Percentiles rank a stretch among this genome's conserved stretches.
phyloP scores from a whole-genome alignment of 352 stramenopile genomes.

The Elongisporangium anandrum region DNA sequence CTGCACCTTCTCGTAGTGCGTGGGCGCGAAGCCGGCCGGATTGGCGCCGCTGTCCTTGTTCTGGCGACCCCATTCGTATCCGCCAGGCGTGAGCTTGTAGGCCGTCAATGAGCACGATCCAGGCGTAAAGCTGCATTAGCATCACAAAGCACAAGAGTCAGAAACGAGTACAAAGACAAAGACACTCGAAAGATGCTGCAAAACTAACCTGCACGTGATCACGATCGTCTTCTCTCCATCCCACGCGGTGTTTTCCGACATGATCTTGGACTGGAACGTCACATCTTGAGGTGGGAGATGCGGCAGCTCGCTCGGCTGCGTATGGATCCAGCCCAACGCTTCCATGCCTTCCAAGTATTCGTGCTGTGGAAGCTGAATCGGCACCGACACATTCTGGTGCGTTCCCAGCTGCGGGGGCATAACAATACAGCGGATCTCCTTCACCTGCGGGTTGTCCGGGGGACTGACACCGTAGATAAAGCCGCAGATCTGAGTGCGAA shows the following conservation, averaged over 20 bases:
- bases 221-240: conserved; percentile 97
- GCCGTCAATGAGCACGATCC: conserved; percentile 98
- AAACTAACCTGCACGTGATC: conserved; percentile 88
- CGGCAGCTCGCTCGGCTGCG: conserved; percentile 97
- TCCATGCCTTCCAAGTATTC: conserved; percentile 97
- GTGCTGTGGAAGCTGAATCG: conserved; percentile 94
- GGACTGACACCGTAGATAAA: conserved; percentile 99
- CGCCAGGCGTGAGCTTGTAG: conserved; percentile 96
- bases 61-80: conserved; percentile 97
- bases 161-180: background rate
- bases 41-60: conserved; percentile 96
- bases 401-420: conserved; percentile 99
- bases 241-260: conserved; percentile 96
- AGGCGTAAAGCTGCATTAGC: conserved; percentile 95
- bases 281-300: conserved; percentile 96
- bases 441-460: conserved; percentile 97
- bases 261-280: conserved; percentile 95
- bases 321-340: conserved; percentile 99
- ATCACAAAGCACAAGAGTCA: background rate
- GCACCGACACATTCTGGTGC: conserved; percentile 97
- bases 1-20: conserved; percentile 99
- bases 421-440: conserved; percentile 99
- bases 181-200: background rate
- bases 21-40: conserved; percentile 93
- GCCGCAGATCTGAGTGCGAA: conserved; percentile 97